Percentiles rank a stretch among this genome's conserved stretches.
Evolutionary conservation across 129 eudicot species (phyloP).

Genomic region (Flaveria linearis): DNA sequence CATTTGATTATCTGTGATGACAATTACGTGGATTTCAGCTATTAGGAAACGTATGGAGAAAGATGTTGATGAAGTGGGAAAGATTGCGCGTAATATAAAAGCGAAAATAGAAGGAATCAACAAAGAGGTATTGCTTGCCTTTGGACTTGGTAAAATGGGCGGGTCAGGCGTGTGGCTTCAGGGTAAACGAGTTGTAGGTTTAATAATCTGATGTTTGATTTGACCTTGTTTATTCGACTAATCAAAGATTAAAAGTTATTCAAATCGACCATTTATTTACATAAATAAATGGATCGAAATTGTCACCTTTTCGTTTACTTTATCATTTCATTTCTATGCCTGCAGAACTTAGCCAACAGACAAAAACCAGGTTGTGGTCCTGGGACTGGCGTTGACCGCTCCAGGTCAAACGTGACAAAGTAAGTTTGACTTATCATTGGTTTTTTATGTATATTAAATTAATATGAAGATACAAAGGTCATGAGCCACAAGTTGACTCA

Average conservation of each 20-base stretch:
- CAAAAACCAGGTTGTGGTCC: conserved; percentile 93
- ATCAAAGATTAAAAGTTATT: not conserved
- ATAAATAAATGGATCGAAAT: not conserved
- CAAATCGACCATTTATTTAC: not conserved
- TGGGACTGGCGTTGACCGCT: conserved; percentile 91
- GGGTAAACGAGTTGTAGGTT: not conserved
- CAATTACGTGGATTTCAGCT: conserved; percentile 42
- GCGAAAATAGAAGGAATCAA: conserved; percentile 65
- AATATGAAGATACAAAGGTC: not conserved
- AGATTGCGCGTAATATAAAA: conserved; percentile 82
- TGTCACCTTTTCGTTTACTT: not conserved
- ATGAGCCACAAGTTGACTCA: conserved; percentile 14
- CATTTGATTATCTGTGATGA: conserved; percentile 11
- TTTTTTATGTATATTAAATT: not conserved
- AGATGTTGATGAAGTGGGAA: conserved; percentile 93
- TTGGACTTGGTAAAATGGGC: not conserved
- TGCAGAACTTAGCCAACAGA: conserved; percentile 73
- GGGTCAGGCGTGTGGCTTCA: not conserved
- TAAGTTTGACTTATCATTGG: conserved; percentile 24
- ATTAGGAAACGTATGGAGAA: conserved; percentile 96
- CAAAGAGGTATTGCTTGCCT: conserved; percentile 60
- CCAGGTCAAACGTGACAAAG: conserved; percentile 81
- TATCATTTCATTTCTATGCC: conserved; percentile 12
- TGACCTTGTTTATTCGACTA: not conserved
- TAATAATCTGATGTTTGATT: not conserved